Evolutionary conservation across 345 rosid genomes (phyloP), one percentile per base, ranked within the genome.

Genomic region (Punica granatum): DNA sequence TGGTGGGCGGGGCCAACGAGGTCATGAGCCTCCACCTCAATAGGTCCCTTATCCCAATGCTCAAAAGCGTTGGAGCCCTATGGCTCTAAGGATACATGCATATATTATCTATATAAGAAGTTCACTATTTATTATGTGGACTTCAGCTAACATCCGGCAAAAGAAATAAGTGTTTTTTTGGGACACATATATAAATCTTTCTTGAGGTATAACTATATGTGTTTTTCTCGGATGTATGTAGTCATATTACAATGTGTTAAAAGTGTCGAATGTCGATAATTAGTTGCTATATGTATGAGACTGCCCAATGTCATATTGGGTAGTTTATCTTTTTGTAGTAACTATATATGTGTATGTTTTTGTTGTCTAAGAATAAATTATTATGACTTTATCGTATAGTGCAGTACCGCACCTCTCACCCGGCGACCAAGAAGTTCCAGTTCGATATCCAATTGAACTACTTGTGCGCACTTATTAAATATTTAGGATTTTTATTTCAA

Each of bases 1-100:
- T 71, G 14, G 74, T 71, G 36, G 74, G 74, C 7, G 74, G 74
- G 21, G 65, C 70, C 48, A 71, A 59, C 37, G 74, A 71, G 70
- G 66, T 71, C 65, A 71, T 71, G 74, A 71, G 48, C 60, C 69
- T 71, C 31, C 74, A 71, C 60, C 69, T 71, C 8, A 66, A 6
- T 28, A 25, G 74, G 28, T 65, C 74, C 46, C 66, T 71, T 25
- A 60, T 58, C 48, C 74, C 74, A 0, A 58, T 71, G 74, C 74
- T 71, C 48, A 65, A 71, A 35, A 46, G 65, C 58, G 74, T 62
- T 2, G 74, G 74, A 32, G 74, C 74, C 26, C 25, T 71, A 33
- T 71, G 70, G 70, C 42, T 71, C 51, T 71, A 25, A 30, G 21
- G 23, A 51, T 44, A 23, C 42, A 23, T 26, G 9, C 28, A 34